Evolutionary conservation across 371 early-diverging fungal genomes (phyloP).

Genomic region (Paraphysoderma sedebokerense): DNA sequence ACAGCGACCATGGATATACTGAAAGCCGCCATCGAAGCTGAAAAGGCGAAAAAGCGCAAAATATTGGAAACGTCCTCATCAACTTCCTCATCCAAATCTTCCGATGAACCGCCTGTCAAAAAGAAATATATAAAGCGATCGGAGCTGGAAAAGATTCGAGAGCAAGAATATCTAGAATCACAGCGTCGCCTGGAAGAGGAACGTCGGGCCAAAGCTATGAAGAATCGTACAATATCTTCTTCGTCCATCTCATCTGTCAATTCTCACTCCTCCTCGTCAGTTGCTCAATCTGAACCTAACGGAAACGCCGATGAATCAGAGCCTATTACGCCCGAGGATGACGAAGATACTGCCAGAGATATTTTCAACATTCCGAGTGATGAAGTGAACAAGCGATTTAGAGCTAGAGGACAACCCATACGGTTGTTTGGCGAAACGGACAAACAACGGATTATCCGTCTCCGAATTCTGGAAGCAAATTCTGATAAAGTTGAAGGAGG

Average conservation of each 20-base stretch:
- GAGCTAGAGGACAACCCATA: constrained; percentile 80
- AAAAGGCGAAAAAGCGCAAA: constrained; percentile 48
- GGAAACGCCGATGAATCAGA: constrained; percentile 1
- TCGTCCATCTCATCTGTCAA: background rate
- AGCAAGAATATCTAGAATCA: constrained; percentile 44
- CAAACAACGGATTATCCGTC: constrained; percentile 56
- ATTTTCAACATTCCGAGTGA: constrained; percentile 46
- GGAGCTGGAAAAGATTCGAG: constrained; percentile 51
- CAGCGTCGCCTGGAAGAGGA: constrained; percentile 26
- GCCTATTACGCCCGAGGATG: background rate
- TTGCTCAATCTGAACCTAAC: background rate
- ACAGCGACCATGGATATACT: constrained; percentile 51
- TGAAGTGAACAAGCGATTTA: constrained; percentile 64
- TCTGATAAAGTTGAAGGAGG: constrained; percentile 1
- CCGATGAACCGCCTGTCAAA: constrained; percentile 13
- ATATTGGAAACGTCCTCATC: constrained; percentile 16
- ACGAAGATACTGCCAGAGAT: constrained; percentile 5
- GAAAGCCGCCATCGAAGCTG: constrained; percentile 35
- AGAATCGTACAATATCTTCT: constrained; percentile 3
- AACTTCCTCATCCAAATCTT: constrained; percentile 11
- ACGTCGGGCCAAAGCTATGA: constrained; percentile 21
- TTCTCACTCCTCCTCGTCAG: background rate
- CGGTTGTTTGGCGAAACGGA: constrained; percentile 84
- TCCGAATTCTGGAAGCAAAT: constrained; percentile 47
- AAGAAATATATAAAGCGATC: constrained; percentile 56